Base-by-base conservation (phyloP, 169 alveolate genomes). In the Cryptosporidium parvum region DNA sequence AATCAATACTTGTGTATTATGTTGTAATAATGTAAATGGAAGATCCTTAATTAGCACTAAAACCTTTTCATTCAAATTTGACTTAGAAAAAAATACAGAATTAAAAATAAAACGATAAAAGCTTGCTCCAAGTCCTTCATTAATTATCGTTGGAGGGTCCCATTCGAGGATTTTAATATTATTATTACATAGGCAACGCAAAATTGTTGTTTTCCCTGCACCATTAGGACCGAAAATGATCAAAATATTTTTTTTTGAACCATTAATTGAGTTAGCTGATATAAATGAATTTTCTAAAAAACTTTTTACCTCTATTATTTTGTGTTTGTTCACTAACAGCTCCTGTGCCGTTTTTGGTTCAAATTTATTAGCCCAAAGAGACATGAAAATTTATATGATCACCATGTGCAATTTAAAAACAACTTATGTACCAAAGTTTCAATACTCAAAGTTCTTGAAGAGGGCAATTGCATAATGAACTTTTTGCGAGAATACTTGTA, bases 111-210 rank as follows among this genome's bases (percentile, higher is more conserved):
- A 80, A 10, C 89, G 75, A 59, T 61, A 39, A 45, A 80, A 80
- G 35, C 89, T 80, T 35, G 75, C 51, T 26, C 89, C 89, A 37
- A 80, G 23, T 48, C 89, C 89, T 26, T 80, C 89, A 48, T 59
- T 62, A 65, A 62, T 37, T 26, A 33, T 56, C 18, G 58, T 59
- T 14, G 89, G 53, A n/a, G 86, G 59, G 6, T 80, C 89, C 89
- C 89, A 80, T 44, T 80, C 80, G 23, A 80, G 21, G 62, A 80
- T 59, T 29, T 80, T 33, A 39, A 80, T 62, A n/a, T 62, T 31
- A 12, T 48, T 59, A n/a, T 61, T 59, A 39, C 89, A 80, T 9
- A 80, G 45, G 35, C 73, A 59, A 59, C 75, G 75, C 7, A 80
- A 58, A 42, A 62, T 26, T 9, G 89, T 29, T 1, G 89, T 80